Conservation (phyloP, 495 filamentous ascomycete species). For the Penicillium argentinense region DNA sequence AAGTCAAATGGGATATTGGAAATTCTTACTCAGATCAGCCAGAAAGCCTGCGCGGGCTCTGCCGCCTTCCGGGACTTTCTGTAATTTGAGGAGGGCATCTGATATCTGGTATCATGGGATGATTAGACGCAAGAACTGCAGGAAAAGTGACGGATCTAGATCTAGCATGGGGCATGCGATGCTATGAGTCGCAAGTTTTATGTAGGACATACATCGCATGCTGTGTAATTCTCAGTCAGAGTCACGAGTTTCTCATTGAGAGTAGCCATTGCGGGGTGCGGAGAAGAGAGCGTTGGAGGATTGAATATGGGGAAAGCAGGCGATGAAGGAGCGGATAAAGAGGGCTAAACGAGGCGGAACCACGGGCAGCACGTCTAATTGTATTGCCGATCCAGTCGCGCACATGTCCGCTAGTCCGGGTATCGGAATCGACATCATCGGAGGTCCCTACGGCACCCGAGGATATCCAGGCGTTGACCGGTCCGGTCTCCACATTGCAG, state of each 20-base stretch:
- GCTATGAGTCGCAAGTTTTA: too few species aligned
- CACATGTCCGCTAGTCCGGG: slow-evolving; percentile 28
- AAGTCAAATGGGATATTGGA: too few species aligned
- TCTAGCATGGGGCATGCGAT: too few species aligned
- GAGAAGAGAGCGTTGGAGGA: neutral
- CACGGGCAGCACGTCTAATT: neutral
- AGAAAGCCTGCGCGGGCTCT: slow-evolving; percentile 55
- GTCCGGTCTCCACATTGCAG: neutral
- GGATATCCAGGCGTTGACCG: slow-evolving; percentile 6
- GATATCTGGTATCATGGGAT: slow-evolving; percentile 45
- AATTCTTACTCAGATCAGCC: slow-evolving; percentile 58
- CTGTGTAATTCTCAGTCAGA: slow-evolving; percentile 41
- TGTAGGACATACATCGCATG: slow-evolving; percentile 45
- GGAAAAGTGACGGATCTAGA: neutral
- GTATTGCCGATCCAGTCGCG: slow-evolving; percentile 4
- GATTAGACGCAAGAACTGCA: neutral
- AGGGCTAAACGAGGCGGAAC: too few species aligned
- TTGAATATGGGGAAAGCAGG: neutral
- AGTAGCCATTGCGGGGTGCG: slow-evolving; percentile 23
- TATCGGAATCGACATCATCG: slow-evolving; percentile 25
- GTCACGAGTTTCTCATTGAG: slow-evolving; percentile 35
- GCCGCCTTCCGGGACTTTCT: slow-evolving; percentile 41
- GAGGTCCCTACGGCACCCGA: slow-evolving; percentile 18
- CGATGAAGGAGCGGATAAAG: too few species aligned
- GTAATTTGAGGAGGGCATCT: slow-evolving; percentile 61